phyloP scores from a whole-genome alignment of 805 yeast species.

The Sungouiella blattae region DNA sequence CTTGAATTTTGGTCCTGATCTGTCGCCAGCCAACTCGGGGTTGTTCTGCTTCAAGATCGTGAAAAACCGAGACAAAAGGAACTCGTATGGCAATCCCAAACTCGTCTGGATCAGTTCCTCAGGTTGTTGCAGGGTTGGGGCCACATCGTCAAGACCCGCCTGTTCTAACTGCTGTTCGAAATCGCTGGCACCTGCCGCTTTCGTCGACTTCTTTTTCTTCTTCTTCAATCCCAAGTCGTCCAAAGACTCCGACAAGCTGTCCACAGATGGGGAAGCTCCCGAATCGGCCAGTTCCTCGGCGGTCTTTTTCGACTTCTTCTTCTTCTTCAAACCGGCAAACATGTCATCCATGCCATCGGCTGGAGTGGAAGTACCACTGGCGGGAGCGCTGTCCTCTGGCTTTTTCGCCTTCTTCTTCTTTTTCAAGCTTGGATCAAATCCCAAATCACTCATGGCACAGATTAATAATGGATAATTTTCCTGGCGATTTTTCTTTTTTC shows the following conservation, averaged over 20 bases:
- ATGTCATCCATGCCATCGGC: constrained; percentile 50
- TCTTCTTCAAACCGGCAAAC: constrained; percentile 71
- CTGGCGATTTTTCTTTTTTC: constrained; percentile 2
- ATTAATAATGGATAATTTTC: not conserved
- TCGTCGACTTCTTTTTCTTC: constrained; percentile 72
- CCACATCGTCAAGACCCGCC: constrained; percentile 72
- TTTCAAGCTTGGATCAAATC: constrained; percentile 72
- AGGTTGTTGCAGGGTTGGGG: constrained; percentile 22
- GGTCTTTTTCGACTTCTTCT: constrained; percentile 29
- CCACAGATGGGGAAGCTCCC: constrained; percentile 22
- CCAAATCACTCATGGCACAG: constrained; percentile 45
- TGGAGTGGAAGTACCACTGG: constrained; percentile 31
- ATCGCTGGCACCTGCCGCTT: constrained; percentile 60
- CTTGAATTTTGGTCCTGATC: constrained; percentile 86
- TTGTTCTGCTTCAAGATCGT: constrained; percentile 82
- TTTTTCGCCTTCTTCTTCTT: constrained; percentile 79
- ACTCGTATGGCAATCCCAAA: constrained; percentile 69
- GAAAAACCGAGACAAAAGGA: constrained; percentile 81
- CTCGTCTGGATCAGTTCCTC: constrained; percentile 30
- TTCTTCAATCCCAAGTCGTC: constrained; percentile 52
- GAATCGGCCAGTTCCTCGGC: constrained; percentile 13
- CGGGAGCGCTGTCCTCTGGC: constrained; percentile 38
- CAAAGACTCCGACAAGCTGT: constrained; percentile 33
- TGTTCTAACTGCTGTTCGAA: constrained; percentile 86
- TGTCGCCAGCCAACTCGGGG: constrained; percentile 98